Evolutionary conservation across 2,329 filamentous ascomycete genomes (phyloP).

Genomic region (Ophiostoma sp.): DNA sequence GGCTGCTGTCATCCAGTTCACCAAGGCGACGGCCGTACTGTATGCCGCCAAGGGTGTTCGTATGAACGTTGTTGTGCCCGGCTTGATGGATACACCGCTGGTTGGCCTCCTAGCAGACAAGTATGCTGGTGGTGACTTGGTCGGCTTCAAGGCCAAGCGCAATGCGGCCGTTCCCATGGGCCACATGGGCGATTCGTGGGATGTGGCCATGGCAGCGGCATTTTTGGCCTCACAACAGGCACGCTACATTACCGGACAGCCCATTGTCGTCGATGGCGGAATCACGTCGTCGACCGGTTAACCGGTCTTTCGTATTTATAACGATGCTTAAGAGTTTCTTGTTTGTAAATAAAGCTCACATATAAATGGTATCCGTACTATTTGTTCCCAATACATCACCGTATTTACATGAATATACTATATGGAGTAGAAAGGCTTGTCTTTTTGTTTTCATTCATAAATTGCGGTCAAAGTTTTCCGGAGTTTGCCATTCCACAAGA

Average conservation of each 20-base stretch:
- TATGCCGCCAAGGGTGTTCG: neutral
- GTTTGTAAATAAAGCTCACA: too few relatives aligned
- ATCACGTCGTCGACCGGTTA: conserved; percentile 14
- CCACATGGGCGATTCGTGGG: conserved; percentile 16
- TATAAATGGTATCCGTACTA: too few relatives aligned
- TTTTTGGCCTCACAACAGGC: conserved; percentile 16
- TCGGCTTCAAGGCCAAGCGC: conserved; percentile 13
- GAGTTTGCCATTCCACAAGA: too few relatives aligned
- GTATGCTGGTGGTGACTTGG: conserved; percentile 13
- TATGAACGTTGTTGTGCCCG: neutral
- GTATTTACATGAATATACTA: too few relatives aligned
- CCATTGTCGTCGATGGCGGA: conserved; percentile 16
- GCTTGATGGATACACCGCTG: neutral
- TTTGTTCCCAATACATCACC: too few relatives aligned
- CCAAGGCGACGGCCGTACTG: conserved; percentile 10
- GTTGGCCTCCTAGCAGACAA: neutral
- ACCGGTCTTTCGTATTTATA: too few relatives aligned
- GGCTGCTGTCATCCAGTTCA: conserved; percentile 14
- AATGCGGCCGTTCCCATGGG: conserved; percentile 16
- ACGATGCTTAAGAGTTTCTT: neutral
- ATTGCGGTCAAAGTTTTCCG: too few relatives aligned
- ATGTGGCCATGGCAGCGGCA: conserved; percentile 10
- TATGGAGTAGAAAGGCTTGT: too few relatives aligned
- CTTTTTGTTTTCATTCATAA: too few relatives aligned
- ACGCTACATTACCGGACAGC: conserved; percentile 16